These are phyloP conservation scores for Mortierella claussenii DNA, from an alignment of 192 early-diverging fungal species.

Conservation along the genomic window DNA sequence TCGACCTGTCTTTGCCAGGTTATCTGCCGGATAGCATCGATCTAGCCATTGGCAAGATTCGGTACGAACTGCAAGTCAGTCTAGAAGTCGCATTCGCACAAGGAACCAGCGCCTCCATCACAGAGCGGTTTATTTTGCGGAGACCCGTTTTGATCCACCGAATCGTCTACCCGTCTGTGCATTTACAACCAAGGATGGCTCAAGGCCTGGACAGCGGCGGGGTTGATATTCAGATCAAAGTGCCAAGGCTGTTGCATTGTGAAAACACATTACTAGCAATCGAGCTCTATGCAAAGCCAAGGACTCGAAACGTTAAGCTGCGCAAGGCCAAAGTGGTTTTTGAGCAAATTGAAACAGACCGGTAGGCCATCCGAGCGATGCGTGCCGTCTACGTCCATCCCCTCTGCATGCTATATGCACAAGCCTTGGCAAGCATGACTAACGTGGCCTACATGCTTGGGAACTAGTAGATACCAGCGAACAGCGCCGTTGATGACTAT, in stretches of 20 bases:
- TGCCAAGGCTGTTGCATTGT: conserved; percentile 37
- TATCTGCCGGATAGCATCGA: conserved; percentile 36
- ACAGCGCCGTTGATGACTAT: conserved; percentile 6
- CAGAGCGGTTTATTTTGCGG: conserved; percentile 27
- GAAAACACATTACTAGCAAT: conserved; percentile 45
- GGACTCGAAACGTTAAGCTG: conserved; percentile 42
- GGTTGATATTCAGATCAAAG: conserved; percentile 47
- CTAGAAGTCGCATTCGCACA: conserved; percentile 26
- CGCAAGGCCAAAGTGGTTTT: conserved; percentile 44
- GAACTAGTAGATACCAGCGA: conserved; percentile 38
- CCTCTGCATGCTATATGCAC: no score
- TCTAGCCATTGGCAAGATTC: conserved; percentile 35
- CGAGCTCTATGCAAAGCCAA: conserved; percentile 39
- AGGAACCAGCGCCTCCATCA: conserved; percentile 15
- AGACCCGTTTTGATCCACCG: conserved; percentile 34
- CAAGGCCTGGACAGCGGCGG: conserved; percentile 42
- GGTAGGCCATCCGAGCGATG: no score
- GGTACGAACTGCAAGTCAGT: conserved; percentile 49
- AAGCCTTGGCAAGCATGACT: no score
- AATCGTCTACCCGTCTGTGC: conserved; percentile 41
- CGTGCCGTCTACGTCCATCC: no score
- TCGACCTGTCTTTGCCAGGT: conserved; percentile 41
- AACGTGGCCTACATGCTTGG: no score
- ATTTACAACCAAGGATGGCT: conserved; percentile 34
- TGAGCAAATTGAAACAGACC: conserved; percentile 51